A percentile compares a stretch with the other conserved stretches of the same genome.
These are phyloP conservation scores for Trichophyton mentagrophytes DNA, from an alignment of 2,329 filamentous ascomycete species.

Conservation along the genomic window DNA sequence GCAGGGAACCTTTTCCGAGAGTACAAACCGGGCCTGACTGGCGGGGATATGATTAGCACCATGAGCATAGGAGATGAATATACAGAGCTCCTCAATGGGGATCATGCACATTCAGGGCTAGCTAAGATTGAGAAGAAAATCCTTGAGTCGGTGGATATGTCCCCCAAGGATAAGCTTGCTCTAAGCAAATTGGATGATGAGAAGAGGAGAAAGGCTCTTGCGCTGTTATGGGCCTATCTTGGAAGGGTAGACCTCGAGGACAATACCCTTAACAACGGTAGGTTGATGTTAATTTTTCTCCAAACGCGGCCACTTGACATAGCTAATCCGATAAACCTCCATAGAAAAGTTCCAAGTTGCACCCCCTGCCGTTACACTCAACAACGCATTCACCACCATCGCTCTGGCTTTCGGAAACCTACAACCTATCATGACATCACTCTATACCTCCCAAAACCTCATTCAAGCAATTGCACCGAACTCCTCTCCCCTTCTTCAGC, in stretches of 20 bases:
- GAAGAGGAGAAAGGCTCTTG: slow-evolving; percentile 70
- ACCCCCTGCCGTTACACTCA: slow-evolving; percentile 71
- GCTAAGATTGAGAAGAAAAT: slow-evolving; percentile 74
- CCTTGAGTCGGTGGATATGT: slow-evolving; percentile 51
- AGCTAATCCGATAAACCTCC: neutral
- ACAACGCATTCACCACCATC: slow-evolving; percentile 76
- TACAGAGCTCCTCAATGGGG: slow-evolving; percentile 58
- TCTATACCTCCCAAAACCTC: slow-evolving; percentile 69
- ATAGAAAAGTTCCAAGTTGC: slow-evolving; percentile 75
- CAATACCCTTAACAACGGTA: slow-evolving; percentile 54
- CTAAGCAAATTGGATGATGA: slow-evolving; percentile 71
- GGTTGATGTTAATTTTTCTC: slow-evolving; percentile 5
- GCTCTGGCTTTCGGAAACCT: slow-evolving; percentile 78
- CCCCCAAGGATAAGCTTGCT: slow-evolving; percentile 59
- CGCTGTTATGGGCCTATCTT: slow-evolving; percentile 88
- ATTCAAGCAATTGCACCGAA: slow-evolving; percentile 80
- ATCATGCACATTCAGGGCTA: slow-evolving; percentile 67
- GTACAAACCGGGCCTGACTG: slow-evolving; percentile 72
- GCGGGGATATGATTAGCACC: slow-evolving; percentile 65
- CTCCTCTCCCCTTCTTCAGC: slow-evolving; percentile 76
- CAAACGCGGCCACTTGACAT: slow-evolving; percentile 10
- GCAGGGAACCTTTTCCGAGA: slow-evolving; percentile 91
- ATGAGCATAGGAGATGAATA: slow-evolving; percentile 82
- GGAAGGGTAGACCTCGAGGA: slow-evolving; percentile 78
- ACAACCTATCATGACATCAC: slow-evolving; percentile 66